Base-by-base conservation (phyloP, 2,329 filamentous ascomycete species). In the Fusarium transvaalense region DNA sequence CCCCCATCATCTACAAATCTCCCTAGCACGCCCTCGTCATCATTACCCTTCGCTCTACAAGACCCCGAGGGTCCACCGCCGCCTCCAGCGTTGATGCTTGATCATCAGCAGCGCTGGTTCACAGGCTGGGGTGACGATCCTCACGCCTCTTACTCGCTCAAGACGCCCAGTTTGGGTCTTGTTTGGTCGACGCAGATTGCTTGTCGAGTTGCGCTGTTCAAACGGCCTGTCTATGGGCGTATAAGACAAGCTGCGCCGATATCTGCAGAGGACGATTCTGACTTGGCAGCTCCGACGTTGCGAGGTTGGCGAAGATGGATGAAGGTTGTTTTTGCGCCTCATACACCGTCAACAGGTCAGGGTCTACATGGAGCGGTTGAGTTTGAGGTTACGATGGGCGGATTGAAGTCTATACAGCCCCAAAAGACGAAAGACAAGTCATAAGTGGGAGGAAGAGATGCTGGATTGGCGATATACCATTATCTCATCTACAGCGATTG, bases 51-150 rank as follows among this genome's bases (percentile, higher is more conserved):
- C 56, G 69, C 74, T 6, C 56, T 73, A 15, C 72, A 66, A 27
- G 69, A 75, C 6, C 68, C 72, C 4, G 76, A 78, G 12, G 75
- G 74, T 4, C 76, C 77, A 3, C 76, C 78, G 15, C 74, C 78
- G 2, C 81, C 81, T 0, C 79, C 85, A 14, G 88, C 90, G 1
- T 83, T 97, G 37, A 86, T 88, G 32, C 86, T 97, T 10, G 91
- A 97, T 72, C 92, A 97, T 78, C 95, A 98, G 79, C 93, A 97
- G 78, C 88, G 92, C 42, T 97, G 94, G 88, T 97, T 97, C 80
- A 97, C 94, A 6, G 94, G 96, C 67, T 97, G 96, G 95, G 94
- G 95, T 23, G 92, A 97, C 77, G 84, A 89, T 57, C 81, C 85
- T 17, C 73, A 79, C 27, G 78, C 81, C 21, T 75, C 80, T 14